These are phyloP conservation scores for Vanrija sp. DNA, from an alignment of 1,284 basidiomycete species.

Conservation along the genomic window DNA sequence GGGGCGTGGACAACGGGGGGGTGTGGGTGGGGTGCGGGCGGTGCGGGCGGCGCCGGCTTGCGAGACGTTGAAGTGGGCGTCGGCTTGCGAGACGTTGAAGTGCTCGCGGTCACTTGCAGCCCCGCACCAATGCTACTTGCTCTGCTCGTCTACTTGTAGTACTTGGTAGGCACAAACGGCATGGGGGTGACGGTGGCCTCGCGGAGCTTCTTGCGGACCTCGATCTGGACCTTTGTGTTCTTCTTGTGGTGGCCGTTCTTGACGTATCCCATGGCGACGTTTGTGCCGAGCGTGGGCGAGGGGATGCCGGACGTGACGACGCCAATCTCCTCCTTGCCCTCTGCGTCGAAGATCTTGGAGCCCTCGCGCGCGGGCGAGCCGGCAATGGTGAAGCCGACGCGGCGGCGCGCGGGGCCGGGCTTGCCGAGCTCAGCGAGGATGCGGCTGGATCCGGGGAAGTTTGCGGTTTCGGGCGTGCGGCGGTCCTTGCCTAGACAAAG, in stretches of 20 bases:
- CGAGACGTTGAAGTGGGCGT: no score
- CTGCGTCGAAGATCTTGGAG: slow-evolving; percentile 64
- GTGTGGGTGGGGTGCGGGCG: no score
- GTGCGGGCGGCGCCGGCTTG: no score
- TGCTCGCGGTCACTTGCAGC: no score
- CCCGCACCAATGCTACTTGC: no score
- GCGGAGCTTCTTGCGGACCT: slow-evolving; percentile 49
- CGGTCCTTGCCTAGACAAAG: slow-evolving; percentile 81
- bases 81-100: no score
- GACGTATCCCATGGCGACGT: slow-evolving; percentile 96
- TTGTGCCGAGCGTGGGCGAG: slow-evolving; percentile 80
- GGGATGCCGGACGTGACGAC: slow-evolving; percentile 91
- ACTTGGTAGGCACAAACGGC: slow-evolving; percentile 51
- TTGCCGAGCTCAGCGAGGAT: slow-evolving; percentile 77
- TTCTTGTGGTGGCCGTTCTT: slow-evolving; percentile 80
- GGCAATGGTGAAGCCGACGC: slow-evolving; percentile 78
- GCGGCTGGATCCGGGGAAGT: slow-evolving; percentile 79
- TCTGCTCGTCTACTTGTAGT: slow-evolving; percentile 43
- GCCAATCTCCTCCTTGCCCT: slow-evolving; percentile 60
- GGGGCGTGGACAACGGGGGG: no score
- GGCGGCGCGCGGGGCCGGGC: slow-evolving; percentile 63
- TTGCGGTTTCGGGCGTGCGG: slow-evolving; percentile 52
- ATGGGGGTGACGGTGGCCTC: slow-evolving; percentile 44
- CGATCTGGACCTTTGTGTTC: slow-evolving; percentile 62
- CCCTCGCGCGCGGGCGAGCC: slow-evolving; percentile 89